These are phyloP conservation scores for Jatropha multifida DNA, from an alignment of 441 rosid genomes.

Conservation along the genomic window DNA sequence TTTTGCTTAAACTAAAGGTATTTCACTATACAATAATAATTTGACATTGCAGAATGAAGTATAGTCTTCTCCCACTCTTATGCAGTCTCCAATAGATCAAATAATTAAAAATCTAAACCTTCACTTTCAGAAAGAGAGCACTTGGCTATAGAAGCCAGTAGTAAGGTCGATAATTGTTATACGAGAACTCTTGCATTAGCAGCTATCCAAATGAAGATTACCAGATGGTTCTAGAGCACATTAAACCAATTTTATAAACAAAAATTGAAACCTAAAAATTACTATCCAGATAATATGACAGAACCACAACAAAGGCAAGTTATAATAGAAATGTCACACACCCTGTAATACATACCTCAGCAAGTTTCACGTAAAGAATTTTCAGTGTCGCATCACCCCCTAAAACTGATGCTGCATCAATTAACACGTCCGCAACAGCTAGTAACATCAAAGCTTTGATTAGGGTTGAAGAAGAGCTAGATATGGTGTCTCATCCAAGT, in stretches of 20 bases:
- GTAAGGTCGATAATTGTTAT: background rate
- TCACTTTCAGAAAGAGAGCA: background rate
- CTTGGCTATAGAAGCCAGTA: background rate
- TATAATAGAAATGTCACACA: background rate
- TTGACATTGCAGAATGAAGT: background rate
- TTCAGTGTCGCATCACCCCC: constrained; percentile 88
- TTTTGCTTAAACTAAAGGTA: background rate
- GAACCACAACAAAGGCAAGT: background rate
- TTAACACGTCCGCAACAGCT: constrained; percentile 99
- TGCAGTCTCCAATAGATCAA: background rate
- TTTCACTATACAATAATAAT: background rate
- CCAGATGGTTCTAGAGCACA: background rate
- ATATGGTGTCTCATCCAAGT: constrained; percentile 18
- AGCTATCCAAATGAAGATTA: background rate
- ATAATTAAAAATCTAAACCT: constrained; percentile 7
- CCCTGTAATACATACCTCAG: constrained; percentile 56
- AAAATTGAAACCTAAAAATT: background rate
- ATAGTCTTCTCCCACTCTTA: background rate
- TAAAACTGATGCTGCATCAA: constrained; percentile 89
- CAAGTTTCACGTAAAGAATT: constrained; percentile 87
- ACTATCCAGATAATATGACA: background rate
- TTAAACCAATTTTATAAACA: background rate
- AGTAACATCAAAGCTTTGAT: constrained; percentile 45
- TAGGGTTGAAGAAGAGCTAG: constrained; percentile 31
- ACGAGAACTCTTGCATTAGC: background rate